Evolutionary conservation across 192 early-diverging fungal species (phyloP).

Genomic region (Mortierella antarctica): DNA sequence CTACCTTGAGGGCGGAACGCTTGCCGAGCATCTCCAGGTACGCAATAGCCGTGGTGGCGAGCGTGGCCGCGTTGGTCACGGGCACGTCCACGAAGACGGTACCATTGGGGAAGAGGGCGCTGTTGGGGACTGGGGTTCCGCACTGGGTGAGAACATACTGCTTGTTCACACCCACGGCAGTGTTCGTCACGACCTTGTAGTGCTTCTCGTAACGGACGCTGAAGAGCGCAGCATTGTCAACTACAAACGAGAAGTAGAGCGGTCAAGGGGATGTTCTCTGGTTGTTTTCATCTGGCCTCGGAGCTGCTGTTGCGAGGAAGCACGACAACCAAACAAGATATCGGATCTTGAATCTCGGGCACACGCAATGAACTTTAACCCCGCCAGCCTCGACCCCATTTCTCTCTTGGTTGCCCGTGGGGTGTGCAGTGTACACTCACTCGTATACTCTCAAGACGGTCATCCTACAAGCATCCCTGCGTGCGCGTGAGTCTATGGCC

Average conservation of each 20-base stretch:
- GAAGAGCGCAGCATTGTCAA: slow-evolving; percentile 69
- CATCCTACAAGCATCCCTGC: no score
- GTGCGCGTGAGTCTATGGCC: slow-evolving; percentile 4
- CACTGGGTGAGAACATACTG: slow-evolving; percentile 78
- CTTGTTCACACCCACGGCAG: slow-evolving; percentile 50
- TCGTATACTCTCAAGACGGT: no score
- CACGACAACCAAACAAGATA: neutral
- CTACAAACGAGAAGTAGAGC: slow-evolving; percentile 7
- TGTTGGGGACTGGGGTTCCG: slow-evolving; percentile 67
- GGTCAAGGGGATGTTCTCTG: neutral
- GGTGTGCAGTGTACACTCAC: no score
- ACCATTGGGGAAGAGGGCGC: slow-evolving; percentile 53
- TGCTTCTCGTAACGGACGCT: slow-evolving; percentile 71
- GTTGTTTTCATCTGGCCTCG: no score
- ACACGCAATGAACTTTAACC: neutral
- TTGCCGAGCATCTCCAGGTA: slow-evolving; percentile 71
- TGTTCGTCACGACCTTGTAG: slow-evolving; percentile 77
- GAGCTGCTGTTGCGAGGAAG: no score
- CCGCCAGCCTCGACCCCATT: neutral
- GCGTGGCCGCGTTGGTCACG: slow-evolving; percentile 52
- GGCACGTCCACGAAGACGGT: slow-evolving; percentile 60
- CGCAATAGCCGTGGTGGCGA: slow-evolving; percentile 58
- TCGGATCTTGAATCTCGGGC: neutral
- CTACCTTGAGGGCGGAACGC: slow-evolving; percentile 48
- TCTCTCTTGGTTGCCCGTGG: neutral